Evolutionary conservation across 2,329 filamentous ascomycete species (phyloP), one percentile per base, ranked within the genome.

Genomic region (Basipetospora chlamydospora): DNA sequence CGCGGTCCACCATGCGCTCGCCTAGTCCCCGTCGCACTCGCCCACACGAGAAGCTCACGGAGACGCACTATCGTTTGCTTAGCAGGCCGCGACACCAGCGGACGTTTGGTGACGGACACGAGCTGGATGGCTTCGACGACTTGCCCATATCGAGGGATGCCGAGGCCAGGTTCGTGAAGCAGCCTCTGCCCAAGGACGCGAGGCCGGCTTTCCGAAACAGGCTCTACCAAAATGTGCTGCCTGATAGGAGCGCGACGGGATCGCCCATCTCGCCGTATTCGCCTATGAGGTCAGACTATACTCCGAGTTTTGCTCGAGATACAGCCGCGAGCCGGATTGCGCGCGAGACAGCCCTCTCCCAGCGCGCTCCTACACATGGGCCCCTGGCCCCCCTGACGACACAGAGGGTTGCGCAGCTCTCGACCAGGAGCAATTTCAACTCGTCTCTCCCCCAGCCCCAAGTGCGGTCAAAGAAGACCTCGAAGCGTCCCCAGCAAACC

Each of bases 101-200:
- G 12, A 28, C 65, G 67, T 98, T 92, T 59, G 90, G 90, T 10
- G 85, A 95, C 54, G 90, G 90, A 12, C 81, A 80, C 41, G 90
- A 98, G 56, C 67, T 98, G 23, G 88, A 96, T 46, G 77, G 72
- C 3, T 96, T 98, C 53, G 90, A 98, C 53, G 90, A 98, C 56
- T 63, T 98, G 39, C 88, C 88, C 2, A 96, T 87, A 0, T 95
- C 87, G 12, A 75, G 70, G 10, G 74, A 80, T 41, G 70, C 75
- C 11, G 90, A 98, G 57, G 85, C 77, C 43, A 81, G 75, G 47
- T 98, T 75, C 50, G 66, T 86, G 42, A 92, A 87, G 55, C 76
- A 81, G 47, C 87, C 90, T 3, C 64, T 79, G 26, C 74, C 71
- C 32, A 70, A 72, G 37, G 77, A 79, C 30, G 73, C 80, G 18